Base-by-base conservation (phyloP, 108 stramenopile genomes). In the Pseudonitzschia delicatissima region DNA sequence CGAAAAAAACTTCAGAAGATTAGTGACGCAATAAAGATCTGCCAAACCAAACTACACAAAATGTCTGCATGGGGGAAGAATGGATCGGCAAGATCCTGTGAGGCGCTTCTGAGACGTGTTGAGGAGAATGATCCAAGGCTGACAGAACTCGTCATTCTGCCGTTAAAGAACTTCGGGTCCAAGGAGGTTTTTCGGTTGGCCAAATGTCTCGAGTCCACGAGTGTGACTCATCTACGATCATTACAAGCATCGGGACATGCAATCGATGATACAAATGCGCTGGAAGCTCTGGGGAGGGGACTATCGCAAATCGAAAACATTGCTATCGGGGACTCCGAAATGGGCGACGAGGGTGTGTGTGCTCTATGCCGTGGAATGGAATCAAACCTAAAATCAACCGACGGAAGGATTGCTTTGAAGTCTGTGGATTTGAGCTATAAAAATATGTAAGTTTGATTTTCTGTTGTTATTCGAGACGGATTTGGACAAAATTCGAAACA, bases 231-330 rank as follows among this genome's bases (percentile, higher is more conserved):
- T 31, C 74, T 86, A 39, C 51, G 35, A 37, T 68, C 81, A 18
- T 64, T 91, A 8, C 80, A 81, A 45, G 90, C 90, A 45, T 91
- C 90, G 26, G 90, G 90, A 9, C 90, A 91, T 71, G 31, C 33
- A 15, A 36, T 91, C 15, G 44, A 45, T 15, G 63, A 79, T 18
- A 63, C 74, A 3, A 70, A 64, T 27, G 71, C 83, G n/a, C 62
- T 90, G 64, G 51, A 62, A 35, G 29, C 23, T 40, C 77, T 91
- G 32, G 90, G 85, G 20, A 59, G 42, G 11, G 85, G 87, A 12
- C 51, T 83, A 34, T 82, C 40, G 44, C 32, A 4, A 65, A 68
- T 87, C 2, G 37, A 29, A 53, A 44, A 62, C 29, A 40, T 90
- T 49, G 80, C 86, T 15, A 80, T 90, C 61, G 89, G 89, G 17